Evolutionary conservation across 805 yeast genomes (phyloP).

Genomic region (Blastobotrys robertii): DNA sequence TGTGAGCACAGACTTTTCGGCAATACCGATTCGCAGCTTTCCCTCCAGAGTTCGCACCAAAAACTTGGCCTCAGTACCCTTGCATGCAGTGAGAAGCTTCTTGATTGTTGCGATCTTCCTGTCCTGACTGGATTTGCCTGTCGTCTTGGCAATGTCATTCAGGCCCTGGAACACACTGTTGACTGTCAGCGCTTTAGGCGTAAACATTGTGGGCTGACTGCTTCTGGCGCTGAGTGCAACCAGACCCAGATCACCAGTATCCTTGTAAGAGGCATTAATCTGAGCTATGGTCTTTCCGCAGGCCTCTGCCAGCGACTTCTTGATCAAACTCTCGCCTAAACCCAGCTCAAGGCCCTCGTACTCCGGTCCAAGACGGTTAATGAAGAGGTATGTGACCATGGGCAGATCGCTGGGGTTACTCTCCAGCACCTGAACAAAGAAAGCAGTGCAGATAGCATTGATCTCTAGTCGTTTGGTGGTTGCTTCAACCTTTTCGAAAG

Average conservation of each 20-base stretch:
- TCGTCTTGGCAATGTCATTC: slow-evolving; percentile 62
- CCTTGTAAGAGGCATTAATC: slow-evolving; percentile 63
- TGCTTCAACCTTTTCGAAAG: slow-evolving; percentile 68
- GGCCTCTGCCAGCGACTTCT: slow-evolving; percentile 82
- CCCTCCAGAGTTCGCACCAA: slow-evolving; percentile 87
- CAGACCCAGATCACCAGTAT: slow-evolving; percentile 81
- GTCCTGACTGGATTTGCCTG: slow-evolving; percentile 76
- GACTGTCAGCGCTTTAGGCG: slow-evolving; percentile 72
- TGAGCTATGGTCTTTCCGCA: slow-evolving; percentile 72
- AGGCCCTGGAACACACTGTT: slow-evolving; percentile 64
- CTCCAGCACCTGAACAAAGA: slow-evolving; percentile 54
- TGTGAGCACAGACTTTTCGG: slow-evolving; percentile 82
- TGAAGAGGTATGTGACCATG: slow-evolving; percentile 70
- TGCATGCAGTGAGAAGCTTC: slow-evolving; percentile 75
- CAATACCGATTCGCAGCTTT: slow-evolving; percentile 83
- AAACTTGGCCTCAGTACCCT: slow-evolving; percentile 81
- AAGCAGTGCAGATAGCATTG: slow-evolving; percentile 61
- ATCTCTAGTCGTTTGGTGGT: slow-evolving; percentile 81
- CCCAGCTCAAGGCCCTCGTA: slow-evolving; percentile 93
- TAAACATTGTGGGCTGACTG: slow-evolving; percentile 87
- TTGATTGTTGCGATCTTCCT: slow-evolving; percentile 72
- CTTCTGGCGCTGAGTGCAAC: slow-evolving; percentile 79
- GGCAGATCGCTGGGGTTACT: slow-evolving; percentile 47
- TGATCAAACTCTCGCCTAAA: slow-evolving; percentile 77
- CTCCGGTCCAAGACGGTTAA: slow-evolving; percentile 89